Evolutionary conservation across 768 basidiomycete species (phyloP).

Genomic region (Pleurotus pulmonarius): DNA sequence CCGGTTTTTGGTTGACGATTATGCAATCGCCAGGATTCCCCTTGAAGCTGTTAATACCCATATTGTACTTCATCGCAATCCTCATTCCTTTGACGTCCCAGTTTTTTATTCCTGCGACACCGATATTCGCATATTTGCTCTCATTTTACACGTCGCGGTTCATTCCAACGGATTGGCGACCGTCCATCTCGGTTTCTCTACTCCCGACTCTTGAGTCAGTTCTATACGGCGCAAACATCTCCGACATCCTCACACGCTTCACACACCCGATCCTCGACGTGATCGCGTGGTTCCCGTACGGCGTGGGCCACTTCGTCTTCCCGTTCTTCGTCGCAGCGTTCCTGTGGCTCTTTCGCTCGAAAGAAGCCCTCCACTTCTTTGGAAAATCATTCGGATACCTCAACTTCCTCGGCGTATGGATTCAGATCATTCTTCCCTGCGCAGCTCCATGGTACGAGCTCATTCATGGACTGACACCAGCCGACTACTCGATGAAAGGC

Average conservation of each 20-base stretch:
- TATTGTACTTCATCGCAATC: constrained; percentile 64
- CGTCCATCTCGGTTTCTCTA: constrained; percentile 84
- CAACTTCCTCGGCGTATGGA: constrained; percentile 84
- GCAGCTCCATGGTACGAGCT: constrained; percentile 98
- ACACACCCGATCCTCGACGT: constrained; percentile 92
- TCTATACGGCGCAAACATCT: constrained; percentile 96
- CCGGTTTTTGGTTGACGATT: constrained; percentile 67
- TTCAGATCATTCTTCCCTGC: constrained; percentile 88
- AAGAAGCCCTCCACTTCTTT: constrained; percentile 79
- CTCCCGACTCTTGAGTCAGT: constrained; percentile 94
- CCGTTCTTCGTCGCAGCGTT: constrained; percentile 86
- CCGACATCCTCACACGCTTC: constrained; percentile 91
- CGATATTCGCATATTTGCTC: constrained; percentile 83
- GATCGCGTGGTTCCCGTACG: constrained; percentile 95
- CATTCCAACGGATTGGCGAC: constrained; percentile 74
- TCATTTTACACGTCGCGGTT: constrained; percentile 85
- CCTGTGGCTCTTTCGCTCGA: constrained; percentile 87
- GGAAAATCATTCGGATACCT: constrained; percentile 88
- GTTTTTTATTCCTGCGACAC: constrained; percentile 86
- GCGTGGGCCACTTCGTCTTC: constrained; percentile 84
- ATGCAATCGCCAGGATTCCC: constrained; percentile 72
- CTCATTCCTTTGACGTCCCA: constrained; percentile 85
- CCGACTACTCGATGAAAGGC: constrained; percentile 87
- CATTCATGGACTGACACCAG: constrained; percentile 93
- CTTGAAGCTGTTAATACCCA: constrained; percentile 72